Conservation (phyloP, 176 grass and related monocot genomes). For the Triticum urartu region DNA sequence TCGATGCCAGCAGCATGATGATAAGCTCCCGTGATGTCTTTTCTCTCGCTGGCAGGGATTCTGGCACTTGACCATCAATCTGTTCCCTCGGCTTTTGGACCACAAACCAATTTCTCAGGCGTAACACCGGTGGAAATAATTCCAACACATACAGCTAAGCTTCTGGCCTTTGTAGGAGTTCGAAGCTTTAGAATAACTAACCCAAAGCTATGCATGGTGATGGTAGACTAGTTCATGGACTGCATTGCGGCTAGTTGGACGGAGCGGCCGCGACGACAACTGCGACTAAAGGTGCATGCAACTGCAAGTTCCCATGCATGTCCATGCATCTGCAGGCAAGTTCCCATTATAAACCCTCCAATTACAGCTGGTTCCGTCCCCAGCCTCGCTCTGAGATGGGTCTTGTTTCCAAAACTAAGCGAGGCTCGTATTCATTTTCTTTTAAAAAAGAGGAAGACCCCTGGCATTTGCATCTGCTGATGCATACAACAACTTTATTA, state of each 20-base stretch:
- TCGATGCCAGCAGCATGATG: slow-evolving; percentile 40
- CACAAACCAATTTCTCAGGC: slow-evolving; percentile 34
- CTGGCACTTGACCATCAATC: slow-evolving; percentile 23
- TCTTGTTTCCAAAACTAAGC: slow-evolving; percentile 8
- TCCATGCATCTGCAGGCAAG: slow-evolving; percentile 26
- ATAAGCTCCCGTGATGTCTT: slow-evolving; percentile 35
- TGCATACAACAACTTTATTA: too few relatives aligned
- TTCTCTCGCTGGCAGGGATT: slow-evolving; percentile 16
- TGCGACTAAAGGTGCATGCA: slow-evolving; percentile 22
- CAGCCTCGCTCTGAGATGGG: background rate
- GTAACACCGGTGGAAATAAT: slow-evolving; percentile 33
- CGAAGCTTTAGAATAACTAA: slow-evolving; percentile 32
- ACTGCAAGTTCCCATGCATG: slow-evolving; percentile 53
- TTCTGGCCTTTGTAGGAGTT: slow-evolving; percentile 45
- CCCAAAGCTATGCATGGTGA: slow-evolving; percentile 15
- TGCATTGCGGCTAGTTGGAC: background rate
- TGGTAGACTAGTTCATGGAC: slow-evolving; percentile 16
- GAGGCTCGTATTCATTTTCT: background rate
- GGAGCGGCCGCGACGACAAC: background rate
- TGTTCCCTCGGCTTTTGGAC: slow-evolving; percentile 38
- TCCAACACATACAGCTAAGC: slow-evolving; percentile 9
- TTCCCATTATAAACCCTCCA: slow-evolving; percentile 26
- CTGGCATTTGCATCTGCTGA: too few relatives aligned
- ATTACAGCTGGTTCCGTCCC: slow-evolving; percentile 40
- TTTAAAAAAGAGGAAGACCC: too few relatives aligned